Evolutionary conservation across 208 protist species (phyloP).

Genomic region (Acanthamoeba sp.): DNA sequence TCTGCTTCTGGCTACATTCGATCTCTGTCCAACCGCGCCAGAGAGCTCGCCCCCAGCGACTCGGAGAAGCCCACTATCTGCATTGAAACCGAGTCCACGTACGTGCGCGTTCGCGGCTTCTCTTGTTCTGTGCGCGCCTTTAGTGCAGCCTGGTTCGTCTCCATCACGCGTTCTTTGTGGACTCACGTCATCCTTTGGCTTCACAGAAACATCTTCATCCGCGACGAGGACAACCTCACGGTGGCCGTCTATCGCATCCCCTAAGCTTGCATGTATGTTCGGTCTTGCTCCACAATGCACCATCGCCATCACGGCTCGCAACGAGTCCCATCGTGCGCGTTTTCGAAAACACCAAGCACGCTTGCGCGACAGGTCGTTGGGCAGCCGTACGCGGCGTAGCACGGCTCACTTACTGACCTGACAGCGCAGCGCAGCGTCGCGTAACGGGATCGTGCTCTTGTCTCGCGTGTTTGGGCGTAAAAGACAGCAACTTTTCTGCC

Average conservation of each 20-base stretch:
- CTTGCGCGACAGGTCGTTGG: too few relatives aligned
- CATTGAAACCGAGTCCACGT: slow-evolving; percentile 68
- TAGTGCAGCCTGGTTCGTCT: background rate
- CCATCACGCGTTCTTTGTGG: too few relatives aligned
- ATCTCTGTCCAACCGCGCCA: slow-evolving; percentile 21
- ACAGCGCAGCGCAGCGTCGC: too few relatives aligned
- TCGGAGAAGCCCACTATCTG: slow-evolving; percentile 65
- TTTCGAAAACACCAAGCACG: background rate
- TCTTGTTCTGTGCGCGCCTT: background rate
- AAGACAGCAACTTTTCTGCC: background rate
- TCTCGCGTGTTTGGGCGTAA: background rate
- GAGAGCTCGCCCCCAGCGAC: slow-evolving; percentile 3
- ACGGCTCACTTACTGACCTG: too few relatives aligned
- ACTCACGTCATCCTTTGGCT: too few relatives aligned
- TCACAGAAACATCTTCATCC: slow-evolving; percentile 66
- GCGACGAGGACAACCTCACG: slow-evolving; percentile 70
- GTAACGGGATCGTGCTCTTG: too few relatives aligned
- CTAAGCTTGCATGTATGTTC: background rate
- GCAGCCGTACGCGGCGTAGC: too few relatives aligned
- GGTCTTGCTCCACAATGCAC: too few relatives aligned
- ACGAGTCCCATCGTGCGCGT: too few relatives aligned
- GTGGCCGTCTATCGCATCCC: slow-evolving; percentile 65
- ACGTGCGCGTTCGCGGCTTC: background rate
- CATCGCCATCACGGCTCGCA: too few relatives aligned
- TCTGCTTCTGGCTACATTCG: slow-evolving; percentile 61